Conservation (phyloP, 73 alveolate species). For the Paramecium pentaurelia region DNA sequence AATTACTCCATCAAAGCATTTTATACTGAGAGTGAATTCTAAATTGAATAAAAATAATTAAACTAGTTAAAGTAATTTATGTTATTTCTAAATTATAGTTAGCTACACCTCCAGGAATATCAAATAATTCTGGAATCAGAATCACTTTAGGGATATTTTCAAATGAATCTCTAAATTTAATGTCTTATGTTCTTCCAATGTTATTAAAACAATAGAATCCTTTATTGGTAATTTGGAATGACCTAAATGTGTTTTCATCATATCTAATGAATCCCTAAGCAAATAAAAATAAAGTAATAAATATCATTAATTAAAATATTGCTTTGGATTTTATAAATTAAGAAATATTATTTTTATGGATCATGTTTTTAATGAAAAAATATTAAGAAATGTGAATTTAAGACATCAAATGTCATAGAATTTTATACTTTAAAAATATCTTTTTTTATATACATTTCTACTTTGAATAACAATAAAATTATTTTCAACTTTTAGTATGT, state of each 20-base stretch:
- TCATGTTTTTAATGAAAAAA: no score
- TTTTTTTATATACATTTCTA: no score
- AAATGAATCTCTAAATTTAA: not conserved
- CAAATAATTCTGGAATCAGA: not conserved
- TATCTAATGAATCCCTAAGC: not conserved
- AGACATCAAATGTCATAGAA: no score
- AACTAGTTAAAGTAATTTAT: not conserved
- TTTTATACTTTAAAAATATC: no score
- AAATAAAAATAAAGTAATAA: not conserved
- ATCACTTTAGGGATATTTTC: not conserved
- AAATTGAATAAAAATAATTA: not conserved
- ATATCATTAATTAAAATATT: not conserved
- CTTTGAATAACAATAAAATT: no score
- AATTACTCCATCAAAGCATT: not conserved
- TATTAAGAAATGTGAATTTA: no score
- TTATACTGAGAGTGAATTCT: not conserved
- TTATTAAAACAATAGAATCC: not conserved
- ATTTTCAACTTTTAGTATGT: no score
- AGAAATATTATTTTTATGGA: no score
- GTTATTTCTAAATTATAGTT: not conserved
- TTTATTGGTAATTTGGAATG: not conserved
- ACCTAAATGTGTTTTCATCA: not conserved
- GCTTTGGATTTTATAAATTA: not conserved
- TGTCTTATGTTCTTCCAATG: not conserved
- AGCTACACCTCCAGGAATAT: not conserved